Evolutionary conservation across 495 filamentous ascomycete genomes (phyloP).

Genomic region (Talaromyces proteolyticus): DNA sequence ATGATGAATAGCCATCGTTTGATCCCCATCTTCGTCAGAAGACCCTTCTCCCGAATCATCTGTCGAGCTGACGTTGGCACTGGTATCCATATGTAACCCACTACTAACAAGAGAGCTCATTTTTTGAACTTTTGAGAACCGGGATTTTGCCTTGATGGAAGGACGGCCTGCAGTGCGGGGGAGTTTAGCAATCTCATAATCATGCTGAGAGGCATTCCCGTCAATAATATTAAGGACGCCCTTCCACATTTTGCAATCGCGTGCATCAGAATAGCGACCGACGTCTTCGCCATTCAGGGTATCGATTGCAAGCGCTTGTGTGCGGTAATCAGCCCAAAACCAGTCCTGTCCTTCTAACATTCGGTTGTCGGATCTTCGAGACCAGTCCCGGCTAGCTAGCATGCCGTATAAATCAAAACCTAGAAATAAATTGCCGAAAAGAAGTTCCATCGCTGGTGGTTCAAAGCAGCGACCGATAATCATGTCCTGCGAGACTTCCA

Average conservation of each 20-base stretch:
- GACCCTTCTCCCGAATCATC: conserved; percentile 25
- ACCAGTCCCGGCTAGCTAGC: conserved; percentile 34
- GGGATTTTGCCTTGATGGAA: conserved; percentile 10
- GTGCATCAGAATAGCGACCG: conserved; percentile 30
- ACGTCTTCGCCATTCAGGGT: conserved; percentile 47
- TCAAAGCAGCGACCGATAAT: conserved; percentile 51
- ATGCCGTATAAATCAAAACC: conserved; percentile 30
- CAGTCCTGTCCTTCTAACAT: conserved; percentile 37
- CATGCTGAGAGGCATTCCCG: conserved; percentile 19
- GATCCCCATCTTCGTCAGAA: conserved; percentile 16
- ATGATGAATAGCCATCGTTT: conserved; percentile 12
- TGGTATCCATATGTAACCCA: conserved; percentile 9
- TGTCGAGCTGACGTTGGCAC: conserved; percentile 5
- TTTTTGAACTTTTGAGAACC: conserved; percentile 25
- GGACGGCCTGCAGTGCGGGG: conserved; percentile 18
- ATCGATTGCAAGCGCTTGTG: conserved; percentile 47
- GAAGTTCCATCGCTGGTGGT: conserved; percentile 37
- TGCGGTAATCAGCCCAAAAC: conserved; percentile 53
- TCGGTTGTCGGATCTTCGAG: conserved; percentile 34
- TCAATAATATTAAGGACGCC: conserved; percentile 36
- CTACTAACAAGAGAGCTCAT: conserved; percentile 16
- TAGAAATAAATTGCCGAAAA: conserved; percentile 28
- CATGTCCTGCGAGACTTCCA: conserved; percentile 42
- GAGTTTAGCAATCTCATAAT: conserved; percentile 17
- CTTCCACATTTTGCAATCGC: conserved; percentile 40